phyloP scores from a whole-genome alignment of 2,329 filamentous ascomycete genomes.

The Rachicladosporium sp. region DNA sequence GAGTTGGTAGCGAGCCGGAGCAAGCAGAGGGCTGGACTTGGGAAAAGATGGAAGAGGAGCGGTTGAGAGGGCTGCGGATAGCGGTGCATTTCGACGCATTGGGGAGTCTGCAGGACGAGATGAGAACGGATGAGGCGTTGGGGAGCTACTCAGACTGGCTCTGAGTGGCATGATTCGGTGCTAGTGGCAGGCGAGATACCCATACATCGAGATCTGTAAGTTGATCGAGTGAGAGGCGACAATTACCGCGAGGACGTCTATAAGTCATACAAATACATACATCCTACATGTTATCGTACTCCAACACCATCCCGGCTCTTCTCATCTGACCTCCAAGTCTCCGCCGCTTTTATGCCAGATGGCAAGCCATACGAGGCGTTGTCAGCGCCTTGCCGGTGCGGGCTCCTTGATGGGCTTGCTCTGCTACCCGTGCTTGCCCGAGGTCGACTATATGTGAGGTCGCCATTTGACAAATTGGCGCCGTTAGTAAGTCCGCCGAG shows the following conservation, averaged over 20 bases:
- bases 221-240: neutral
- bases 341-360: conserved; percentile 72
- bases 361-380: conserved; percentile 38
- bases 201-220: neutral
- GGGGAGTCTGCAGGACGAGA: conserved; percentile 42
- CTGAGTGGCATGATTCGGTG: neutral
- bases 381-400: no score
- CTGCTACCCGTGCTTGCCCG: conserved; percentile 3
- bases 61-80: conserved; percentile 41
- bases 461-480: conserved; percentile 10
- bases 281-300: conserved; percentile 5
- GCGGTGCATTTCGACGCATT: conserved; percentile 43
- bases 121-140: conserved; percentile 29
- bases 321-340: conserved; percentile 57
- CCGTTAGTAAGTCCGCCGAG: conserved; percentile 19
- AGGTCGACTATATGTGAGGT: conserved; percentile 9
- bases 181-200: neutral
- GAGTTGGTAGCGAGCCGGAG: neutral
- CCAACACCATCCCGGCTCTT: conserved; percentile 6
- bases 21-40: conserved; percentile 43
- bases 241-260: no score
- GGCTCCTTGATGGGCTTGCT: conserved; percentile 2
- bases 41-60: conserved; percentile 47
- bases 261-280: neutral
- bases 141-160: conserved; percentile 5